Evolutionary conservation across 2,329 filamentous ascomycete species (phyloP), one percentile per base, ranked within the genome.

Genomic region (Nothophaeocryptopus gaeumannii): DNA sequence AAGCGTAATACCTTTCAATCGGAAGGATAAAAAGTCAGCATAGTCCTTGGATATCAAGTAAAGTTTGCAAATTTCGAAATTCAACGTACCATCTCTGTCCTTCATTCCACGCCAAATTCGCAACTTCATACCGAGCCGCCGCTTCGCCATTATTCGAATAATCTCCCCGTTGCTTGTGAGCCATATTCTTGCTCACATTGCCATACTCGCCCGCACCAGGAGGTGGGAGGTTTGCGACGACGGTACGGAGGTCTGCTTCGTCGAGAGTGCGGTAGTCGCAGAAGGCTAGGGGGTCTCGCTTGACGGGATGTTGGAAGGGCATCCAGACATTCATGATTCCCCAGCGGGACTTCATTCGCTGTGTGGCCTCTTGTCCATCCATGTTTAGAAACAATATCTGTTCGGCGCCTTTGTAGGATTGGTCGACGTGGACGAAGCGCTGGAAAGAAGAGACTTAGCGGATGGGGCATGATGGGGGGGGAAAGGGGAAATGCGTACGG

Each of bases 1-100:
- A 82, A 56, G 77, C 69, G 60, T 84, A 85, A 59, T 78, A 84
- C 58, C 82, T 82, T 53, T 72, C 70, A 20, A 35, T 31, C 32
- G 35, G n/a, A n/a, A n/a, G n/a, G n/a, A n/a, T n/a, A n/a, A n/a
- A n/a, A n/a, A n/a, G n/a, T n/a, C n/a, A n/a, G n/a, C n/a, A n/a
- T n/a, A n/a, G n/a, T n/a, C n/a, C n/a, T n/a, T n/a, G n/a, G n/a
- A n/a, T n/a, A n/a, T n/a, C n/a, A n/a, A n/a, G n/a, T n/a, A n/a
- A n/a, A n/a, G n/a, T n/a, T n/a, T n/a, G n/a, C n/a, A n/a, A n/a
- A n/a, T n/a, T n/a, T n/a, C n/a, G n/a, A n/a, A n/a, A n/a, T n/a
- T n/a, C n/a, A n/a, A n/a, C n/a, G 20, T 26, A 26, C 20, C 20
- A 26, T 7, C 20, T 26, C 63, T 85, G 82, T 8, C 62, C 64